phyloP scores from a whole-genome alignment of 2,329 filamentous ascomycete genomes.

The Fusarium mangiferae region DNA sequence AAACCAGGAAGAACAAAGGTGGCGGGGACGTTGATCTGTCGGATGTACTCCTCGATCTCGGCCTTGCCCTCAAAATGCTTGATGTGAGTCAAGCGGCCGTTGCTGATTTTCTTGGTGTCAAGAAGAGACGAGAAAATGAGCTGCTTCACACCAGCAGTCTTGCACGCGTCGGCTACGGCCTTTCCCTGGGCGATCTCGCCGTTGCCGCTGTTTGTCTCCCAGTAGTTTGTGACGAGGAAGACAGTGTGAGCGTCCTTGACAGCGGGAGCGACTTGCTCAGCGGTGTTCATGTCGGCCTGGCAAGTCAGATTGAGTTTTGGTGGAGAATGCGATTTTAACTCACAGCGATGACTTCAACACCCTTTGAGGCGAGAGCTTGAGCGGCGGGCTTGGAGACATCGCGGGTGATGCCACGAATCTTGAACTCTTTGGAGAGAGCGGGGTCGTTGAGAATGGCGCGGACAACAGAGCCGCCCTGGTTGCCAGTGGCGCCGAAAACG shows the following conservation, averaged over 20 bases:
- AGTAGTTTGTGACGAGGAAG: slow-evolving; percentile 55
- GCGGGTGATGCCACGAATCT: slow-evolving; percentile 60
- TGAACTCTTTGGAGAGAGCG: slow-evolving; percentile 55
- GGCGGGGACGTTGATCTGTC: slow-evolving; percentile 56
- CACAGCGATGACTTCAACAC: slow-evolving; percentile 56
- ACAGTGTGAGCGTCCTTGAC: slow-evolving; percentile 57
- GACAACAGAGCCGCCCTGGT: slow-evolving; percentile 61
- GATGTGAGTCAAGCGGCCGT: slow-evolving; percentile 52
- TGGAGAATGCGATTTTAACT: neutral
- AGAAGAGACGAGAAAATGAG: slow-evolving; percentile 59
- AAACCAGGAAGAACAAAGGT: slow-evolving; percentile 63
- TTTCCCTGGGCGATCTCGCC: slow-evolving; percentile 57
- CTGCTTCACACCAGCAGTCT: slow-evolving; percentile 56
- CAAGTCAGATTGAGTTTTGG: neutral
- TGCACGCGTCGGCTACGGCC: slow-evolving; percentile 57
- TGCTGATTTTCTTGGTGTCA: slow-evolving; percentile 50
- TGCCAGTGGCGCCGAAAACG: slow-evolving; percentile 61
- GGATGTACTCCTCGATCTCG: slow-evolving; percentile 66
- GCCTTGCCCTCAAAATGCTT: slow-evolving; percentile 68
- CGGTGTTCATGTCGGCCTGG: slow-evolving; percentile 55
- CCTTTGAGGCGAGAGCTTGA: slow-evolving; percentile 51
- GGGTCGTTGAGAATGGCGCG: slow-evolving; percentile 57
- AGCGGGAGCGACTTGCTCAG: slow-evolving; percentile 49
- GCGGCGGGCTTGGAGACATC: slow-evolving; percentile 54
- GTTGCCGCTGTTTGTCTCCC: slow-evolving; percentile 48